A percentile compares a stretch with the other conserved stretches of the same genome.
Conservation (phyloP, 352 stramenopile genomes). For the Peronospora farinosa region DNA sequence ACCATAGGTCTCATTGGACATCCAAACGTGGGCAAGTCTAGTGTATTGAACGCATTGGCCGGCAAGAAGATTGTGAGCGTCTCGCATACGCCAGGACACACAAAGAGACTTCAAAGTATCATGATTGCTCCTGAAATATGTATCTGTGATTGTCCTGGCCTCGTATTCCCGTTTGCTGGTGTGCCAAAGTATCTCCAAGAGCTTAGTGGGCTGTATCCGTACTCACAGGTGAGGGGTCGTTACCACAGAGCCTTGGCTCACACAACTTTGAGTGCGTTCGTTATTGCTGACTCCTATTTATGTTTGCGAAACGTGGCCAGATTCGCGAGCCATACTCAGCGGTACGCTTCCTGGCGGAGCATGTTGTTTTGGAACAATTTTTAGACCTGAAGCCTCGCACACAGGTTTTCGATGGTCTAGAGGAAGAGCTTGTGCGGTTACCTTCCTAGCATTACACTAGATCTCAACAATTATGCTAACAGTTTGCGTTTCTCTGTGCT, state of each 20-base stretch:
- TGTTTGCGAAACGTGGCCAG: conserved; percentile 25
- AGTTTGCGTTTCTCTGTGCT: background rate
- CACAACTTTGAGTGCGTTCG: background rate
- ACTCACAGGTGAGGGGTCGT: conserved; percentile 55
- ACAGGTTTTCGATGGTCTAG: conserved; percentile 67
- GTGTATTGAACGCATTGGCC: conserved; percentile 76
- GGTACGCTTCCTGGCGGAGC: conserved; percentile 78
- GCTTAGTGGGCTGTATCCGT: conserved; percentile 76
- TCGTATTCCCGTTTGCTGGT: conserved; percentile 79
- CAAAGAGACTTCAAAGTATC: conserved; percentile 81
- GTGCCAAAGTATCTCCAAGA: conserved; percentile 82
- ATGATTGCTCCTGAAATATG: conserved; percentile 78
- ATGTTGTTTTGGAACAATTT: conserved; percentile 62
- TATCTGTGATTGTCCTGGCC: conserved; percentile 81
- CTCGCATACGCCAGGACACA: conserved; percentile 81
- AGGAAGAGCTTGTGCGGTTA: conserved; percentile 57
- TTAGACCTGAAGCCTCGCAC: conserved; percentile 66
- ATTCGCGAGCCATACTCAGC: conserved; percentile 86
- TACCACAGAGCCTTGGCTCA: background rate
- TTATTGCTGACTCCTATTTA: conserved; percentile 4
- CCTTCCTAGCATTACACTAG: background rate
- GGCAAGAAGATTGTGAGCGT: conserved; percentile 86
- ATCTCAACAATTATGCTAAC: conserved; percentile 2
- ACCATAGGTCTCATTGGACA: conserved; percentile 86
- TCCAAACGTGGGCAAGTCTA: conserved; percentile 86